Evolutionary conservation across 2,329 filamentous ascomycete genomes (phyloP).

Genomic region (Diaporthe velutina): DNA sequence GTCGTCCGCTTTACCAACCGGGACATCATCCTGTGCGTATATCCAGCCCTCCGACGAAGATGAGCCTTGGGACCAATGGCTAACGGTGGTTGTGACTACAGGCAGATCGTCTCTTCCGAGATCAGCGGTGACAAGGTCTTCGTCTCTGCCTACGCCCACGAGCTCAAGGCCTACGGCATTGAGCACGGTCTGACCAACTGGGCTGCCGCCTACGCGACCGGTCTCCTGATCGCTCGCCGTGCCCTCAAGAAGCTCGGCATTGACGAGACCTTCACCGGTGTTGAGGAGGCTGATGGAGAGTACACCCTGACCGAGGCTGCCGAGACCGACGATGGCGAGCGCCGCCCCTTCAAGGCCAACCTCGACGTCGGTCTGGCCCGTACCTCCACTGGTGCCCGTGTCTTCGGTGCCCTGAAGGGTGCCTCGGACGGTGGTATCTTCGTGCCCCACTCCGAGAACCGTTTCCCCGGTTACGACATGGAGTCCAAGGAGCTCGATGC

Average conservation of each 20-base stretch:
- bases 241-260: constrained; percentile 97
- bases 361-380: constrained; percentile 97
- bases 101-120: constrained; percentile 97
- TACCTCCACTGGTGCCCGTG: constrained; percentile 97
- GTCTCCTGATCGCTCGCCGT: constrained; percentile 96
- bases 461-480: constrained; percentile 98
- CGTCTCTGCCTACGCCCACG: constrained; percentile 91
- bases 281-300: constrained; percentile 97
- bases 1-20: constrained; percentile 99
- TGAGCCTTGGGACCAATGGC: not conserved
- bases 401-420: constrained; percentile 99
- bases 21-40: constrained; percentile 64
- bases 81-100: constrained; percentile 71
- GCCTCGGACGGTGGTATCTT: constrained; percentile 97
- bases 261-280: constrained; percentile 92
- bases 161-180: constrained; percentile 97
- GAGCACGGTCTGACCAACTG: constrained; percentile 99
- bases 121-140: constrained; percentile 99
- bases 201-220: constrained; percentile 96
- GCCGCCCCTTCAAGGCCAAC: constrained; percentile 99
- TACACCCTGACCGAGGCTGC: constrained; percentile 94
- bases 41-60: not conserved
- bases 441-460: constrained; percentile 98
- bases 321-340: constrained; percentile 90
- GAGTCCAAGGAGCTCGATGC: constrained; percentile 98